Percentiles rank a stretch among this genome's conserved stretches.
Evolutionary conservation across 805 yeast genomes (phyloP).

Genomic region (Candida caryicola): DNA sequence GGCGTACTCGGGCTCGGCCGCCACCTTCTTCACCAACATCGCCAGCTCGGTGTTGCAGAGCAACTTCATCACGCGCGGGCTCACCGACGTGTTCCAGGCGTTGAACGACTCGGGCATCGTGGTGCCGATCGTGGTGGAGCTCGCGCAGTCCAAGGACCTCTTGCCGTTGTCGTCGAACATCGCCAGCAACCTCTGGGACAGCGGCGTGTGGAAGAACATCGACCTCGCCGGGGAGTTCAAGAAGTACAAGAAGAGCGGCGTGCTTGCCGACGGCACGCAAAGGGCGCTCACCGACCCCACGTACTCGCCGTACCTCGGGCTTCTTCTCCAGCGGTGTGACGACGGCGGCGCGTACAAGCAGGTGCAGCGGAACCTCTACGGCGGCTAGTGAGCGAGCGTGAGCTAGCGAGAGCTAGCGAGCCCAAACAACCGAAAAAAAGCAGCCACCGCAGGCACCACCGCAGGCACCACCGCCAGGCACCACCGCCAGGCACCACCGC

Average conservation of each 20-base stretch:
- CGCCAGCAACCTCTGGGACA: conserved; percentile 27
- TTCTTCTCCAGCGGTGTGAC: conserved; percentile 29
- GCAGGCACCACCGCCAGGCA: no score
- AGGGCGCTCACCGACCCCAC: conserved; percentile 24
- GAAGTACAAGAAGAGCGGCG: conserved; percentile 20
- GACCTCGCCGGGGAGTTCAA: conserved; percentile 23
- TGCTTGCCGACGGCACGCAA: conserved; percentile 24
- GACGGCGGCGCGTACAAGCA: conserved; percentile 27
- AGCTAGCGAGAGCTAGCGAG: no score
- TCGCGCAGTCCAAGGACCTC: conserved; percentile 19
- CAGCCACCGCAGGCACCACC: no score
- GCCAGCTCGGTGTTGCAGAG: conserved; percentile 10
- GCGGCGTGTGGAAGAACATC: conserved; percentile 31
- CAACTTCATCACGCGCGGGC: conserved; percentile 10
- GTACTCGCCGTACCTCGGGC: conserved; percentile 32
- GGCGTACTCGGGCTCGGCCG: conserved; percentile 29
- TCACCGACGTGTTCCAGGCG: conserved; percentile 25
- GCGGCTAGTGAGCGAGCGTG: no score
- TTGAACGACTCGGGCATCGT: conserved; percentile 30
- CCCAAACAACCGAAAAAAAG: no score
- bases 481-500: no score
- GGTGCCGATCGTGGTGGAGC: conserved; percentile 24
- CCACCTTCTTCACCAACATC: conserved; percentile 29
- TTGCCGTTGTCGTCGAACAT: conserved; percentile 20
- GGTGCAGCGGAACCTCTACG: conserved; percentile 30